phyloP scores from a whole-genome alignment of 257 asterid genomes.

The Linderniella brevidens region DNA sequence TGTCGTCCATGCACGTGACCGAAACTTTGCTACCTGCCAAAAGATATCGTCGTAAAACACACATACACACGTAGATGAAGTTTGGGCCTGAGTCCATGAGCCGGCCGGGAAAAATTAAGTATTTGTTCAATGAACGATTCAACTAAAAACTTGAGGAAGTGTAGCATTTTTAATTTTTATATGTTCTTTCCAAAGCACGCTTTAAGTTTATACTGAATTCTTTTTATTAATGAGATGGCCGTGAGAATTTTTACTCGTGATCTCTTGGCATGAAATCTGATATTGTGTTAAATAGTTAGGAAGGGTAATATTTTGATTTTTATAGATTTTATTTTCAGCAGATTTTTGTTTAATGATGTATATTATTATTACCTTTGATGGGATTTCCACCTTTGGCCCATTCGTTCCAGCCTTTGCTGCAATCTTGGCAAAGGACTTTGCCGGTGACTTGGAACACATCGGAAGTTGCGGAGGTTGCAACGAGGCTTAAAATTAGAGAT shows the following conservation, averaged over 20 bases:
- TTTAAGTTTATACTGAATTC: no score
- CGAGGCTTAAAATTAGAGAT: conserved; percentile 4
- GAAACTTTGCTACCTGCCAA: conserved; percentile 61
- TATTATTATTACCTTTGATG: conserved; percentile 31
- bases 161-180: no score
- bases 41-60: no score
- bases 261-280: no score
- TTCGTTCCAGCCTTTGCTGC: conserved; percentile 48
- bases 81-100: background rate
- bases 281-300: no score
- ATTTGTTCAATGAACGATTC: no score
- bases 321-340: no score
- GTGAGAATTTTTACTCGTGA: no score
- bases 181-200: no score
- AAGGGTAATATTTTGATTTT: no score
- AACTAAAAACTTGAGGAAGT: no score
- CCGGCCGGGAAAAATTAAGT: background rate
- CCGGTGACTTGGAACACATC: conserved; percentile 50
- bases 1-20: conserved; percentile 46
- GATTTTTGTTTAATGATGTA: background rate
- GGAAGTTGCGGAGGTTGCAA: conserved; percentile 9
- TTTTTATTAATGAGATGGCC: no score
- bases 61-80: background rate
- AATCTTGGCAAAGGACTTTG: conserved; percentile 74
- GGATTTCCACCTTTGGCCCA: conserved; percentile 71